A percentile compares a stretch with the other conserved stretches of the same genome.
phyloP scores from a whole-genome alignment of 306 rosid species.

The Trifolium subterraneum region DNA sequence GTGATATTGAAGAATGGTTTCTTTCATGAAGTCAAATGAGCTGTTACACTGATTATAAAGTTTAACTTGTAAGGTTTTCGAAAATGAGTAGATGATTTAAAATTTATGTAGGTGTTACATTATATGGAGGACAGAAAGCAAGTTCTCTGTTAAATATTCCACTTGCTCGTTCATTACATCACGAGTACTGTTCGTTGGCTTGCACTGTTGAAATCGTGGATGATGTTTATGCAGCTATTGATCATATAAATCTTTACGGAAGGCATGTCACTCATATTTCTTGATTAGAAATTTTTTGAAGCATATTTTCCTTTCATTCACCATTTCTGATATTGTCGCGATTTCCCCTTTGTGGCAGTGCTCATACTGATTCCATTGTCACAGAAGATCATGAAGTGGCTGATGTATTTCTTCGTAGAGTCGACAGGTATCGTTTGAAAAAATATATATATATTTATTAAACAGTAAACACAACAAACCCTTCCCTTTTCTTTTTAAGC shows the following conservation, averaged over 20 bases:
- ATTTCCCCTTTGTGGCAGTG: slow-evolving; percentile 61
- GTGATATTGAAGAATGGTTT: not conserved
- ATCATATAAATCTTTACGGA: slow-evolving; percentile 86
- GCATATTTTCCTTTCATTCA: slow-evolving; percentile 34
- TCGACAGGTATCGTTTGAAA: slow-evolving; percentile 72
- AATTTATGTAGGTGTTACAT: slow-evolving; percentile 66
- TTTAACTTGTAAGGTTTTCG: slow-evolving; percentile 27
- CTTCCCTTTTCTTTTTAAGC: slow-evolving; percentile 4
- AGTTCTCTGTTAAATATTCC: slow-evolving; percentile 72
- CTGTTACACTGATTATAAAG: slow-evolving; percentile 2
- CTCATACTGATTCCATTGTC: slow-evolving; percentile 89
- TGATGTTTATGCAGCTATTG: slow-evolving; percentile 78
- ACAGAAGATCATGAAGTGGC: slow-evolving; percentile 81
- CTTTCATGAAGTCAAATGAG: not conserved
- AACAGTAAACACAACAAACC: slow-evolving; percentile 31
- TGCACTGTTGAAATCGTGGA: slow-evolving; percentile 92
- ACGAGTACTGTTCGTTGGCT: slow-evolving; percentile 86
- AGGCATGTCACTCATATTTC: slow-evolving; percentile 59
- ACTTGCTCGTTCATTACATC: slow-evolving; percentile 73
- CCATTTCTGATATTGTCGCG: slow-evolving; percentile 27
- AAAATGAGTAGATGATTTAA: slow-evolving; percentile 6
- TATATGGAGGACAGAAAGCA: slow-evolving; percentile 91
- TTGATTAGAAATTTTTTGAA: slow-evolving; percentile 40
- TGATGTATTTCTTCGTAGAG: slow-evolving; percentile 72
- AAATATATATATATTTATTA: not conserved